Percentiles rank a stretch among this genome's conserved stretches.
Conservation (phyloP, 2,329 filamentous ascomycete species). For the Ophiostoma sp. region DNA sequence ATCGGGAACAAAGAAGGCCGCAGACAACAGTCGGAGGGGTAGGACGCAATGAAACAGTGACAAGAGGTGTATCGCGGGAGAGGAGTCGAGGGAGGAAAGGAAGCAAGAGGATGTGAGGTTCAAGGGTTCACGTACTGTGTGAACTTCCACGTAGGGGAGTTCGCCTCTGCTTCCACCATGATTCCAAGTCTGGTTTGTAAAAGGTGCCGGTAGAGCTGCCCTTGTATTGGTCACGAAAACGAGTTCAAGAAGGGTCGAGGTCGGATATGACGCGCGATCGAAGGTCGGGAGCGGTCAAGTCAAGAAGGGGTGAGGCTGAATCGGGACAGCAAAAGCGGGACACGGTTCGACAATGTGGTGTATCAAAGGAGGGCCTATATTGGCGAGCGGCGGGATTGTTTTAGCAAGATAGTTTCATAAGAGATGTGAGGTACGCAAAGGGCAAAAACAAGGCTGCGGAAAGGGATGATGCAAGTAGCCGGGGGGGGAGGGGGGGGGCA, state of each 20-base stretch:
- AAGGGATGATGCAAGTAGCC: neutral
- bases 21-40: neutral
- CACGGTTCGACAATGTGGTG: neutral
- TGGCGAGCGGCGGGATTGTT: neutral
- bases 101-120: conserved; percentile 22
- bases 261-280: neutral
- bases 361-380: neutral
- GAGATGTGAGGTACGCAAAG: neutral
- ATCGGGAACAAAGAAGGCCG: neutral
- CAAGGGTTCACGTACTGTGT: conserved; percentile 73
- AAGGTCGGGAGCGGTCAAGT: neutral
- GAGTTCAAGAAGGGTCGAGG: neutral
- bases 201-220: conserved; percentile 21
- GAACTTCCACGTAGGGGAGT: conserved; percentile 98
- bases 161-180: conserved; percentile 97
- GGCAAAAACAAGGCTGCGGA: neutral
- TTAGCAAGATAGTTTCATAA: neutral
- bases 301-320: neutral
- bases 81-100: neutral
- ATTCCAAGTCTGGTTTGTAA: conserved; percentile 43
- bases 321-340: neutral
- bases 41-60: neutral
- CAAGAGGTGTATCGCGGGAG: neutral
- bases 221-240: conserved; percentile 16
- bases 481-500: neutral